phyloP scores from a whole-genome alignment of 768 basidiomycete genomes.

The Lepiota venenata region DNA sequence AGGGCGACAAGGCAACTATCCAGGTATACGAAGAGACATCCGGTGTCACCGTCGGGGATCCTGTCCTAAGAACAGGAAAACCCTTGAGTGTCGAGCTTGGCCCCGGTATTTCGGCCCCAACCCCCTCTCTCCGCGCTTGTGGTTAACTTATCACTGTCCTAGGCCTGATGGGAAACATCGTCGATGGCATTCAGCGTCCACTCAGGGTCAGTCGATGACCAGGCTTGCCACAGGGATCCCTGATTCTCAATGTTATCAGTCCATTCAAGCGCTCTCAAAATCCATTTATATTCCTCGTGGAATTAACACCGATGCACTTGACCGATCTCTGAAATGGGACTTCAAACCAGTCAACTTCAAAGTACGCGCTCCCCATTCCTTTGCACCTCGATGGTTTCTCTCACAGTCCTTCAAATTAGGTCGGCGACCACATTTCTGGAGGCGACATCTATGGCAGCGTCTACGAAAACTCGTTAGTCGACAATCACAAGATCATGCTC shows the following conservation, averaged over 20 bases:
- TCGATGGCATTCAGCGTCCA: constrained; percentile 95
- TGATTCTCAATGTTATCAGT: constrained; percentile 32
- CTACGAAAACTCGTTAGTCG: constrained; percentile 95
- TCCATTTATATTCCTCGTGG: constrained; percentile 99
- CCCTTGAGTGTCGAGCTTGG: constrained; percentile 97
- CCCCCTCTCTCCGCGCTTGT: not conserved
- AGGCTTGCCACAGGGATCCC: not conserved
- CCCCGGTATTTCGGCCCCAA: constrained; percentile 59
- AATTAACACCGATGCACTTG: constrained; percentile 95
- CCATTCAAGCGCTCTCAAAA: constrained; percentile 94
- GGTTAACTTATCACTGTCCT: not conserved
- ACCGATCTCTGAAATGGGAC: constrained; percentile 89
- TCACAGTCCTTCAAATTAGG: constrained; percentile 36
- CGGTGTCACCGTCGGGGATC: constrained; percentile 98
- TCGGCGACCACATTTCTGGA: constrained; percentile 96
- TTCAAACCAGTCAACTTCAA: constrained; percentile 83
- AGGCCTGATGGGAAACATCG: constrained; percentile 99
- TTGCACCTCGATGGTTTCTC: not conserved
- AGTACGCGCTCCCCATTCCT: constrained; percentile 32
- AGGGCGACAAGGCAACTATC: constrained; percentile 96
- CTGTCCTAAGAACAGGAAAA: constrained; percentile 95
- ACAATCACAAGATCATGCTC: constrained; percentile 98
- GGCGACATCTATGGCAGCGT: constrained; percentile 96
- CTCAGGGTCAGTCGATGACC: constrained; percentile 56
- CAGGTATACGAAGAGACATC: constrained; percentile 99